A percentile compares a stretch with the other conserved stretches of the same genome.
Conservation (phyloP, 2,329 filamentous ascomycete species). For the Celoporthe dispersa region DNA sequence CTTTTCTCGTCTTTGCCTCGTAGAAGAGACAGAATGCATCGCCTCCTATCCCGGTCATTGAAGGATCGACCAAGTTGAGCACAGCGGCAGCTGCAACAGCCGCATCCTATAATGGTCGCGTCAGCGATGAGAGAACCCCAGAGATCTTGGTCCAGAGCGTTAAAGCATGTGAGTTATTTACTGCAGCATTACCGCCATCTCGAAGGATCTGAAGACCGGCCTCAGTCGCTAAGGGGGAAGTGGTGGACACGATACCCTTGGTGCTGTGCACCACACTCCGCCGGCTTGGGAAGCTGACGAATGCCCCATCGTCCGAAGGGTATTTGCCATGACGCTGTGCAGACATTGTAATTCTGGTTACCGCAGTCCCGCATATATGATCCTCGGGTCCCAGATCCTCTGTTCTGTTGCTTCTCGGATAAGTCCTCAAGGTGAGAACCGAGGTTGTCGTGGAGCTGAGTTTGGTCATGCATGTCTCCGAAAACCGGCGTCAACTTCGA, state of each 20-base stretch:
- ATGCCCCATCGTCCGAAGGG: conserved; percentile 26
- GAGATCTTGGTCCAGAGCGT: background rate
- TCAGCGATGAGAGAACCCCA: conserved; percentile 19
- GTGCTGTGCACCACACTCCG: conserved; percentile 91
- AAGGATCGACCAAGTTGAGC: conserved; percentile 88
- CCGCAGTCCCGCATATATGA: background rate
- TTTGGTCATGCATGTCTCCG: conserved; percentile 4
- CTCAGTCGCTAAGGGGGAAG: conserved; percentile 84
- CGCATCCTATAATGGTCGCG: conserved; percentile 67
- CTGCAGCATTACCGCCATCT: conserved; percentile 88
- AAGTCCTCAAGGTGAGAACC: background rate
- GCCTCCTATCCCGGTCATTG: conserved; percentile 88
- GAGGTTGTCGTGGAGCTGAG: background rate
- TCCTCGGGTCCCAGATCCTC: background rate
- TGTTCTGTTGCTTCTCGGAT: background rate
- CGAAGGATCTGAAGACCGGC: conserved; percentile 81
- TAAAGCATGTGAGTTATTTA: conserved; percentile 50
- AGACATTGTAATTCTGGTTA: background rate
- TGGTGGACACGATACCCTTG: conserved; percentile 85
- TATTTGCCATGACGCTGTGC: conserved; percentile 20
- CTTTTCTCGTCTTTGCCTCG: conserved; percentile 76
- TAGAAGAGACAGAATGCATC: conserved; percentile 96
- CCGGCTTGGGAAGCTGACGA: conserved; percentile 61
- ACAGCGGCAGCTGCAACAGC: conserved; percentile 87
- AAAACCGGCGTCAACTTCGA: background rate